Evolutionary conservation across 1,284 basidiomycete genomes (phyloP).

Genomic region (Rhizoctonia solani): DNA sequence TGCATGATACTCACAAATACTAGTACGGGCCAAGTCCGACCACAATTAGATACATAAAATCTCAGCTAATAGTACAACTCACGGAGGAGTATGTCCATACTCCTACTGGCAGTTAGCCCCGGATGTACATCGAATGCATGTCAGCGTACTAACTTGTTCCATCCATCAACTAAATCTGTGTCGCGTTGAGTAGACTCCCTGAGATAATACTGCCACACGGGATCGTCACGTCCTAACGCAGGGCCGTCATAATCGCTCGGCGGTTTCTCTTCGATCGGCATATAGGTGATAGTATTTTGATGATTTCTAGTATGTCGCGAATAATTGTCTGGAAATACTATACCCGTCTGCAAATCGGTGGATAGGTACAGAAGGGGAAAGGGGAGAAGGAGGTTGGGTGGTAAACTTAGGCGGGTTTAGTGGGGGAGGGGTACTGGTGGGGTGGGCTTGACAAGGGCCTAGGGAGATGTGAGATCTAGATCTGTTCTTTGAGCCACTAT

Average conservation of each 20-base stretch:
- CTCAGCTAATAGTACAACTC: background rate
- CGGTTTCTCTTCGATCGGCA: too few species aligned
- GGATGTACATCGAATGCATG: background rate
- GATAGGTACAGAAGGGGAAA: too few species aligned
- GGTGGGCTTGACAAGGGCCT: too few species aligned
- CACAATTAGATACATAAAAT: background rate
- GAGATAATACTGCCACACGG: slow-evolving; percentile 10
- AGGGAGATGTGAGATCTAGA: too few species aligned
- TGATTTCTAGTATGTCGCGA: too few species aligned
- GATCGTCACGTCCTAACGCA: slow-evolving; percentile 18
- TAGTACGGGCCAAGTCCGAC: background rate
- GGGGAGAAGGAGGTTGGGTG: too few species aligned
- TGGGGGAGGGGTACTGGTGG: too few species aligned
- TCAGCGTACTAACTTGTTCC: slow-evolving; percentile 8
- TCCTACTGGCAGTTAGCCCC: background rate
- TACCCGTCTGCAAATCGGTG: too few species aligned
- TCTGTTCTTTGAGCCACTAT: too few species aligned
- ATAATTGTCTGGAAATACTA: too few species aligned
- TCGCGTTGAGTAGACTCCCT: slow-evolving; percentile 16
- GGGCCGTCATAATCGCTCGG: background rate
- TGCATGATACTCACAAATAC: background rate
- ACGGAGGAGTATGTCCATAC: slow-evolving; percentile 22
- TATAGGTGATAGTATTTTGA: too few species aligned
- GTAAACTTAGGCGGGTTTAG: too few species aligned
- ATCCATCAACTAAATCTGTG: background rate